These are phyloP conservation scores for Capronia americana DNA, from an alignment of 2,329 filamentous ascomycete species.

Conservation along the genomic window DNA sequence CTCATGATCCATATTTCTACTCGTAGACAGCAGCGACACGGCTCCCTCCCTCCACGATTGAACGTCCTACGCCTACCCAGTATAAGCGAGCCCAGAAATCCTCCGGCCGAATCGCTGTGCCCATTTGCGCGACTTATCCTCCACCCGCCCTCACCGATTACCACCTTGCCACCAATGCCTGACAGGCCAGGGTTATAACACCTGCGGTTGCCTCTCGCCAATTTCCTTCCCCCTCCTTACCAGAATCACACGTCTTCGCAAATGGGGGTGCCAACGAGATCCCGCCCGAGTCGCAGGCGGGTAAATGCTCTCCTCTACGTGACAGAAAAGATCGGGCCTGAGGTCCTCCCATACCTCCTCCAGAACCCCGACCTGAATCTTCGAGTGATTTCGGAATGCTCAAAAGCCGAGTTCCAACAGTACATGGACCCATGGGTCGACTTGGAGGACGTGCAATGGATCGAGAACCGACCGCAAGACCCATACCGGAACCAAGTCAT, in stretches of 20 bases:
- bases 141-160: neutral
- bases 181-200: conserved; percentile 5
- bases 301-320: conserved; percentile 38
- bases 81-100: neutral
- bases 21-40: neutral
- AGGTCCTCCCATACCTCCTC: conserved; percentile 38
- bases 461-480: conserved; percentile 38
- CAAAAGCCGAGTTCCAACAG: conserved; percentile 36
- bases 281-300: conserved; percentile 30
- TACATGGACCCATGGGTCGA: conserved; percentile 32
- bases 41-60: neutral
- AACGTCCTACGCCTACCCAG: neutral
- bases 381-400: conserved; percentile 35
- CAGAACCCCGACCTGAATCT: conserved; percentile 38
- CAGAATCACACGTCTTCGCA: neutral
- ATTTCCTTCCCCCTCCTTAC: neutral
- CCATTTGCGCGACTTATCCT: conserved; percentile 6
- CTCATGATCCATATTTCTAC: neutral
- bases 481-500: conserved; percentile 36
- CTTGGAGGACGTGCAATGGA: conserved; percentile 36
- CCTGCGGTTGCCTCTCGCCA: neutral
- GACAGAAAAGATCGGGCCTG: conserved; percentile 39
- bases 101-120: conserved; percentile 6
- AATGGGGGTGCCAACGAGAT: conserved; percentile 21
- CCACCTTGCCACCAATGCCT: neutral